phyloP scores from a whole-genome alignment of 257 asterid species.

The Rehmannia glutinosa region DNA sequence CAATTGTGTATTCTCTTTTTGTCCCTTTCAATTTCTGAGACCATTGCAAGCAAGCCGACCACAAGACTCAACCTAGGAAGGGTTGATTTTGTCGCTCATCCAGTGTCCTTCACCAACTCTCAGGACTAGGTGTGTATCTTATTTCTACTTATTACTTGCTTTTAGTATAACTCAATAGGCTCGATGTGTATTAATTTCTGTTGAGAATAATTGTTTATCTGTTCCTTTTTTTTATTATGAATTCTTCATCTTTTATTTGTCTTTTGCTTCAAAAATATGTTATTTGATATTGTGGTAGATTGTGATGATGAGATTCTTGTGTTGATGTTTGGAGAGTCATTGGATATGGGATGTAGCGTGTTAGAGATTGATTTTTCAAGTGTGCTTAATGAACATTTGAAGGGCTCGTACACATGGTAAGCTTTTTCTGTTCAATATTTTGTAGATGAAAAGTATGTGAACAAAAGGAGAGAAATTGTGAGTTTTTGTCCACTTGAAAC shows the following conservation, averaged over 20 bases:
- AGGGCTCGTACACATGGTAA: conserved; percentile 41
- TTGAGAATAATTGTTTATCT: too few relatives aligned
- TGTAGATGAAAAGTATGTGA: not conserved
- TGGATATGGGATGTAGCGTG: conserved; percentile 26
- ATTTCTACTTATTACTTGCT: too few relatives aligned
- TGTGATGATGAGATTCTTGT: conserved; percentile 32
- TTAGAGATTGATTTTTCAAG: conserved; percentile 33
- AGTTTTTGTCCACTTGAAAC: not conserved
- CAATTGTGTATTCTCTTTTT: too few relatives aligned
- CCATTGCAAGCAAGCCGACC: too few relatives aligned
- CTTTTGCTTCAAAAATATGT: conserved; percentile 27
- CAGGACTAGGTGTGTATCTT: not conserved
- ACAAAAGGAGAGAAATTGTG: too few relatives aligned
- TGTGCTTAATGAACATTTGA: conserved; percentile 29
- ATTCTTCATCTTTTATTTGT: not conserved
- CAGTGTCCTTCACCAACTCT: conserved; percentile 23
- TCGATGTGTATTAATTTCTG: not conserved
- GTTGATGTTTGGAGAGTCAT: conserved; percentile 26
- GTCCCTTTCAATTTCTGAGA: too few relatives aligned
- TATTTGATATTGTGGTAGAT: conserved; percentile 23
- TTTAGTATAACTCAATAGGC: too few relatives aligned
- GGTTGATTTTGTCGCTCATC: conserved; percentile 18
- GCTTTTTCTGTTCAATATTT: not conserved
- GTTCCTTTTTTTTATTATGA: not conserved
- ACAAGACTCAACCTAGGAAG: too few relatives aligned